Percentiles rank a stretch among this genome's conserved stretches.
Evolutionary conservation across 2,329 filamentous ascomycete genomes (phyloP).

Genomic region (Colletotrichum liaoningense): DNA sequence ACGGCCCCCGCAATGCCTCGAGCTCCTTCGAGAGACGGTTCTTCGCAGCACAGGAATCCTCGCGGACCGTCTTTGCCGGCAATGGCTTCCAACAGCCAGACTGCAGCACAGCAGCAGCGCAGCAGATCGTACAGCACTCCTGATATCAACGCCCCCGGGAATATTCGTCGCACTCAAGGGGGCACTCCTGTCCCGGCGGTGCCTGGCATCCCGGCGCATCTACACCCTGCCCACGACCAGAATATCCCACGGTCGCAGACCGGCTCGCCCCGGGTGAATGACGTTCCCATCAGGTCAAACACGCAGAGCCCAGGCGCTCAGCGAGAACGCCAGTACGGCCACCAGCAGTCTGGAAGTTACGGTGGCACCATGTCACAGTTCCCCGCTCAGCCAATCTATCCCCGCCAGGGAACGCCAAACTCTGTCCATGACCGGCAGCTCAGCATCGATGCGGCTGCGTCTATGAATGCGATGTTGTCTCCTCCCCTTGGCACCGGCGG

Average conservation of each 20-base stretch:
- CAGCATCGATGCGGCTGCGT: conserved; percentile 50
- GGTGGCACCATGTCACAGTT: conserved; percentile 67
- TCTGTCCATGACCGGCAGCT: conserved; percentile 51
- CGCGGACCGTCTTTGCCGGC: conserved; percentile 85
- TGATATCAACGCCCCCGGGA: conserved; percentile 82
- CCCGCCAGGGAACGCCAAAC: conserved; percentile 58
- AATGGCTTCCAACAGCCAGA: conserved; percentile 69
- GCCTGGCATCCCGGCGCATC: conserved; percentile 80
- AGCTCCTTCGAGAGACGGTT: conserved; percentile 81
- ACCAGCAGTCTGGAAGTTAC: conserved; percentile 60
- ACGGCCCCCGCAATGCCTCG: conserved; percentile 89
- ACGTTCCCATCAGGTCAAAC: conserved; percentile 74
- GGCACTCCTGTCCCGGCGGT: conserved; percentile 73
- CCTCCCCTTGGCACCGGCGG: conserved; percentile 55
- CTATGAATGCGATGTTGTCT: conserved; percentile 51
- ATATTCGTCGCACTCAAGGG: conserved; percentile 66
- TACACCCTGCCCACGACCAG: conserved; percentile 70
- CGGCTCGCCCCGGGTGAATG: conserved; percentile 78
- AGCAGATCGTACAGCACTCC: conserved; percentile 95
- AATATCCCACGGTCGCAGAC: conserved; percentile 82
- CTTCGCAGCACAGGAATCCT: conserved; percentile 73
- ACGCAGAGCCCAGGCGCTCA: conserved; percentile 79
- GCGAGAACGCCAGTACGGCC: conserved; percentile 63
- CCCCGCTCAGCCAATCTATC: conserved; percentile 64
- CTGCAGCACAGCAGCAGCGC: conserved; percentile 74